Evolutionary conservation across 179 eudicot species (phyloP).

Genomic region (Drosera spatulata): DNA sequence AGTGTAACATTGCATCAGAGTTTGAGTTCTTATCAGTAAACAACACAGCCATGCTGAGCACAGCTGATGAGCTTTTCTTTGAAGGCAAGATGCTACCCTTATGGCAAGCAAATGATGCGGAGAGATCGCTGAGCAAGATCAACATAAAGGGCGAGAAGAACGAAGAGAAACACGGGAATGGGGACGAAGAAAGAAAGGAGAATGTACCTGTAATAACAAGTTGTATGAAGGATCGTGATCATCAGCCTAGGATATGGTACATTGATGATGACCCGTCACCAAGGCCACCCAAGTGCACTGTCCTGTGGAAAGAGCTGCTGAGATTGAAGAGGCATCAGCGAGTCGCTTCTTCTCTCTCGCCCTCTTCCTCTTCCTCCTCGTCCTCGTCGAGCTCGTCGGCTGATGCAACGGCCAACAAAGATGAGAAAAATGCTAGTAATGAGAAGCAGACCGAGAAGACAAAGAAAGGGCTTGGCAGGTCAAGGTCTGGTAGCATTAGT

Average conservation of each 20-base stretch:
- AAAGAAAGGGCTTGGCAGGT: constrained; percentile 72
- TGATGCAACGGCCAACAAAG: constrained; percentile 26
- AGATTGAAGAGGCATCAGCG: constrained; percentile 34
- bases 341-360: constrained; percentile 40
- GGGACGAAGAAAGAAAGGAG: background rate
- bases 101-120: constrained; percentile 43
- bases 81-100: constrained; percentile 77
- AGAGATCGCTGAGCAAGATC: constrained; percentile 44
- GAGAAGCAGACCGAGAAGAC: constrained; percentile 51
- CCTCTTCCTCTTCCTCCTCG: constrained; percentile 41
- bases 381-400: constrained; percentile 42
- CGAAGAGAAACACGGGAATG: background rate
- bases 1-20: constrained; percentile 12
- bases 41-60: constrained; percentile 30
- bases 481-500: constrained; percentile 61
- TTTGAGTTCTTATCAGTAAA: constrained; percentile 68
- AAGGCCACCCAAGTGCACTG: constrained; percentile 89
- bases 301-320: constrained; percentile 18
- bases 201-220: background rate
- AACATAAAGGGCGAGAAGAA: constrained; percentile 21
- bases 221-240: constrained; percentile 1
- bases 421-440: constrained; percentile 14
- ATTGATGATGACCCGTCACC: constrained; percentile 96
- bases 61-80: constrained; percentile 77
- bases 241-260: constrained; percentile 55